These are phyloP conservation scores for Fusarium setosum DNA, from an alignment of 2,329 filamentous ascomycete species.

Conservation along the genomic window DNA sequence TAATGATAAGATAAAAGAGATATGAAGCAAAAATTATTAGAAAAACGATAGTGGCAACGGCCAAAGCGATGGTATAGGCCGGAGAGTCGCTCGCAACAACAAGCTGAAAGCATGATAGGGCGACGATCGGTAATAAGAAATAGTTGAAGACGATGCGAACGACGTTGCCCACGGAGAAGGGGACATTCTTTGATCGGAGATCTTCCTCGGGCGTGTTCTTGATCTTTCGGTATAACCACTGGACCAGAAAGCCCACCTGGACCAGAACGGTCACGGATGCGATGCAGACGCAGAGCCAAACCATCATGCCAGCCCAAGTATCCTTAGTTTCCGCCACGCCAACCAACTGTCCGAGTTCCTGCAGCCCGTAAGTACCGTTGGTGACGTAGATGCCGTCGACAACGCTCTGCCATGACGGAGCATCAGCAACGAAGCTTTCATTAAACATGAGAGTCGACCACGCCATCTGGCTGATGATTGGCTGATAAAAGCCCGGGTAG, in stretches of 20 bases:
- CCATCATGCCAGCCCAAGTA: slow-evolving; percentile 93
- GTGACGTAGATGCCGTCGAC: slow-evolving; percentile 89
- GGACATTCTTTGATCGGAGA: slow-evolving; percentile 88
- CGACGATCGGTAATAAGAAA: slow-evolving; percentile 87
- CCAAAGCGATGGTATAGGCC: slow-evolving; percentile 77
- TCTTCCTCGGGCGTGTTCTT: slow-evolving; percentile 85
- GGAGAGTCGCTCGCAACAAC: slow-evolving; percentile 78
- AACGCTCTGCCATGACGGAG: slow-evolving; percentile 73
- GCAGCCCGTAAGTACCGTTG: slow-evolving; percentile 82
- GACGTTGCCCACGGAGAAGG: slow-evolving; percentile 83
- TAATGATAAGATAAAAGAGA: slow-evolving; percentile 84
- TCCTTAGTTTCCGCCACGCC: slow-evolving; percentile 82
- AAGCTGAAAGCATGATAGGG: slow-evolving; percentile 91
- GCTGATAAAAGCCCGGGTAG: slow-evolving; percentile 96
- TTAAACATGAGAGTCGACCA: slow-evolving; percentile 97
- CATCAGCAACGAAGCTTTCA: slow-evolving; percentile 82
- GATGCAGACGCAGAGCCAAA: slow-evolving; percentile 87
- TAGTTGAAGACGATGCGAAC: slow-evolving; percentile 93
- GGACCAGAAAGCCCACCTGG: slow-evolving; percentile 80
- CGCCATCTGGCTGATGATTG: slow-evolving; percentile 84
- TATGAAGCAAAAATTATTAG: slow-evolving; percentile 81
- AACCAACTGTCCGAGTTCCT: slow-evolving; percentile 81
- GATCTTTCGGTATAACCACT: slow-evolving; percentile 80
- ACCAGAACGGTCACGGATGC: slow-evolving; percentile 73
- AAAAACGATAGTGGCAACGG: slow-evolving; percentile 78